Base-by-base conservation (phyloP, 768 basidiomycete genomes). In the Hericium rajendrae region DNA sequence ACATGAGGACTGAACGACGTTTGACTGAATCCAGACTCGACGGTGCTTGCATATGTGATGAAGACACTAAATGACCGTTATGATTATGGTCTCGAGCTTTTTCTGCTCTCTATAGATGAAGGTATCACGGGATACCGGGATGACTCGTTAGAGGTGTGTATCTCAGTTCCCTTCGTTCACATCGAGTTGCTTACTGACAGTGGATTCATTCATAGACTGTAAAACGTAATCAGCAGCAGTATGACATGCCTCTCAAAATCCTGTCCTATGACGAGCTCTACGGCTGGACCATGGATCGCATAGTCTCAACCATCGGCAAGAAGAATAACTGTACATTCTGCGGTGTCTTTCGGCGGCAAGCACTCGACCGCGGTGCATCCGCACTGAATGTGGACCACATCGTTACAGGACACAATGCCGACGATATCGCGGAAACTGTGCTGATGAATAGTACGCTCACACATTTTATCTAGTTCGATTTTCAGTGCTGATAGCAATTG, bases 301-400 rank as follows among this genome's bases (percentile, higher is more conserved):
- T 99, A 56, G 95, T 99, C 49, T 79, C 85, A n/a, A 85, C 94
- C 70, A 83, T 98, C 24, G 97, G 97, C 37, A 84, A 83, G 74
- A 97, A 97, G 78, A 97, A 97, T 65, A 99, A 98, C 66, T 99
- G 97, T 71, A 99, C 97, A 0, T 99, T 97, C 72, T 99, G 97
- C 65, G 97, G 97, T 18, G 97, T 99, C 2, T 99, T 99, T 68
- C 78, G 97, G 56, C 79, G 97, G 48, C 97, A 98, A 69, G 97
- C 97, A 0, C 80, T 99, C 24, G 97, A 99, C 73, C 80, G 95
- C 58, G 97, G 97, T 1, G 97, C 95, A 3, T 82, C 88, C 3
- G 81, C 85, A 68, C 74, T 99, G 37, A 78, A 83, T 38, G 94
- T 98, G 13, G 93, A 97, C 62, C 97, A 99, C 67, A 97, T 99